phyloP scores from a whole-genome alignment of 2,329 filamentous ascomycete genomes.

The Penicillium decumbens region DNA sequence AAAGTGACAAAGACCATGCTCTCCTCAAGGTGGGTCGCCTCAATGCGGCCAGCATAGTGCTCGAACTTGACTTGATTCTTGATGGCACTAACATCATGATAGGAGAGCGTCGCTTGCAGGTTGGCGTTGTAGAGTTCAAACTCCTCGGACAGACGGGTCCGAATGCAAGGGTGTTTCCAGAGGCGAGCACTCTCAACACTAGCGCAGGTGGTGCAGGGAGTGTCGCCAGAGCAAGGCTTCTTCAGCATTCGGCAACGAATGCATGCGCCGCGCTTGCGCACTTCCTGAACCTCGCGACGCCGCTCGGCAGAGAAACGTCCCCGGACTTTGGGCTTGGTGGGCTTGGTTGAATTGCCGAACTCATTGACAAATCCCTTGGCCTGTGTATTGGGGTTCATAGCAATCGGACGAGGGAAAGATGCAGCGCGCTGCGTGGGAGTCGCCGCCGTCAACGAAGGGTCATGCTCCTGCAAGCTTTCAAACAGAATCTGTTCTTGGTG shows the following conservation, averaged over 20 bases:
- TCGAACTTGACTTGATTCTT: conserved; percentile 48
- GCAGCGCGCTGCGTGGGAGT: conserved; percentile 35
- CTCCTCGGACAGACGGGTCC: conserved; percentile 55
- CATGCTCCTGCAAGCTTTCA: conserved; percentile 40
- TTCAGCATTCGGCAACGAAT: conserved; percentile 62
- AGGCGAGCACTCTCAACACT: conserved; percentile 57
- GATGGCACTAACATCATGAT: conserved; percentile 48
- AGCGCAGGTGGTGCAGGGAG: conserved; percentile 55
- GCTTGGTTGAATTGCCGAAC: conserved; percentile 39
- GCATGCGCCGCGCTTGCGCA: conserved; percentile 58
- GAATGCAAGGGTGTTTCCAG: conserved; percentile 58
- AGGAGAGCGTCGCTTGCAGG: conserved; percentile 51
- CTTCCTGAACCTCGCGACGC: conserved; percentile 56
- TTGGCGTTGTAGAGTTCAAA: conserved; percentile 55
- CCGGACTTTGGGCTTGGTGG: conserved; percentile 47
- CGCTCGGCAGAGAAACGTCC: conserved; percentile 54
- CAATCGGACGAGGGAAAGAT: conserved; percentile 41
- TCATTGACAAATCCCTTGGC: conserved; percentile 41
- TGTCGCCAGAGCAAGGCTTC: conserved; percentile 59
- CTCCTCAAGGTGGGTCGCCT: conserved; percentile 54
- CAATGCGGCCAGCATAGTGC: conserved; percentile 49
- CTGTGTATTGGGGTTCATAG: conserved; percentile 41
- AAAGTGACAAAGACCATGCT: conserved; percentile 48
- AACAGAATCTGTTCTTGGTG: conserved; percentile 39
- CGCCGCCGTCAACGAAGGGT: conserved; percentile 35